Evolutionary conservation across 2,329 filamentous ascomycete genomes (phyloP).

Genomic region (Lachnellula willkommii): DNA sequence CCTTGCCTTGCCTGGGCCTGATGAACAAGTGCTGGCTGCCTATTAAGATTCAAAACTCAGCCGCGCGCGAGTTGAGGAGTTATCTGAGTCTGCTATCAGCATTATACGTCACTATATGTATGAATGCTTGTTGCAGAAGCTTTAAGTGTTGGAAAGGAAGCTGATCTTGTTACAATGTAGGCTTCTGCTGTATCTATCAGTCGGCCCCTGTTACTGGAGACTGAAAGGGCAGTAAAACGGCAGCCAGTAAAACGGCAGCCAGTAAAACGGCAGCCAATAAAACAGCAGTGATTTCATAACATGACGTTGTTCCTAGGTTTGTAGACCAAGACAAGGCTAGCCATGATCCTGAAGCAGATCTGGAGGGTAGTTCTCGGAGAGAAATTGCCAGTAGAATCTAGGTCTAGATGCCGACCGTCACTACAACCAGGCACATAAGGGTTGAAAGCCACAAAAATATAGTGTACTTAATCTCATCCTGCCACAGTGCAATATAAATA

Average conservation of each 20-base stretch:
- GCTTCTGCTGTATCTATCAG: background rate
- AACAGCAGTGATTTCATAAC: background rate
- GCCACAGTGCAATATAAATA: constrained; percentile 12
- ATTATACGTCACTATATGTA: too few relatives aligned
- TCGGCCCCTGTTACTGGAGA: background rate
- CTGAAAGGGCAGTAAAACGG: background rate
- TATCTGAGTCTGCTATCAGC: background rate
- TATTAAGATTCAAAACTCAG: background rate
- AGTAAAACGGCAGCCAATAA: background rate
- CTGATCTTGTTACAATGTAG: background rate
- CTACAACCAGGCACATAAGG: constrained; percentile 11
- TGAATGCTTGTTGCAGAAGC: too few relatives aligned
- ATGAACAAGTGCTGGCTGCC: background rate
- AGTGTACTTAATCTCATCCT: constrained; percentile 15
- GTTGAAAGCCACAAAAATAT: constrained; percentile 10
- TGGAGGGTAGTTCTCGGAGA: constrained; percentile 12
- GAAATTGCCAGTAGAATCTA: constrained; percentile 6
- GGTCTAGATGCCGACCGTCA: constrained; percentile 2
- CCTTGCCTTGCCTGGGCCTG: background rate
- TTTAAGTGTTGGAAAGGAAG: background rate
- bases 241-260: background rate
- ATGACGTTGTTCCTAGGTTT: constrained; percentile 18
- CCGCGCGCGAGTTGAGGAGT: background rate
- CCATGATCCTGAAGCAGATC: constrained; percentile 6
- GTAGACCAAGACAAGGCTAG: constrained; percentile 1